Evolutionary conservation across 2,329 filamentous ascomycete species (phyloP).

Genomic region (Albifimbria verrucaria): DNA sequence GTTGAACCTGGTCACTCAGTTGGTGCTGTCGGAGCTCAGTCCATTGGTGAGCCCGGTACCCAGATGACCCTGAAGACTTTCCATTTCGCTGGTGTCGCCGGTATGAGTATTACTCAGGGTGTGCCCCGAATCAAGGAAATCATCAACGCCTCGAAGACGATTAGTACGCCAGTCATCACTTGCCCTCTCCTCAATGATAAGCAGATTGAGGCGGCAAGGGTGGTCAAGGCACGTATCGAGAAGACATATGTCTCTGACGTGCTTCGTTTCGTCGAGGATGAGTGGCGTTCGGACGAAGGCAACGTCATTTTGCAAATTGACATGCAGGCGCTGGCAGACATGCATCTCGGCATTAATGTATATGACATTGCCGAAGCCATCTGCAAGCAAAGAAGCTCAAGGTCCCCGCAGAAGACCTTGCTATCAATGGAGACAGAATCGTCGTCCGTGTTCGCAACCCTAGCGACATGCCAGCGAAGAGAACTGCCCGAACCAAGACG

Average conservation of each 20-base stretch:
- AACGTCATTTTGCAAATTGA: constrained; percentile 83
- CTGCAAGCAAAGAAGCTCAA: constrained; percentile 77
- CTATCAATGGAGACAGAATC: constrained; percentile 59
- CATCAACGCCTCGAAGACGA: constrained; percentile 93
- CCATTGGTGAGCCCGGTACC: constrained; percentile 95
- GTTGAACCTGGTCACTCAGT: constrained; percentile 95
- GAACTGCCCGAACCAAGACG: constrained; percentile 38
- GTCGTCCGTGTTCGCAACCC: constrained; percentile 67
- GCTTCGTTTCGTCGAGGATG: constrained; percentile 78
- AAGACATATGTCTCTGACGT: constrained; percentile 88
- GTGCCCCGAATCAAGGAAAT: constrained; percentile 99
- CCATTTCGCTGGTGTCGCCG: constrained; percentile 99
- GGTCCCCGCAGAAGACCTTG: constrained; percentile 63
- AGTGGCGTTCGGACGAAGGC: constrained; percentile 74
- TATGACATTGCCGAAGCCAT: constrained; percentile 75
- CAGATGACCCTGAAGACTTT: constrained; percentile 99
- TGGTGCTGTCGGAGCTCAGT: constrained; percentile 93
- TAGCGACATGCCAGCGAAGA: constrained; percentile 43
- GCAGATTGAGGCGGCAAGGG: constrained; percentile 74
- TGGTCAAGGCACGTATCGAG: constrained; percentile 91
- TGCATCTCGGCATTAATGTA: constrained; percentile 76
- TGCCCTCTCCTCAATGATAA: constrained; percentile 77
- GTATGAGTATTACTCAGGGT: constrained; percentile 99
- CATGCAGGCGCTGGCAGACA: constrained; percentile 69
- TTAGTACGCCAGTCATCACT: constrained; percentile 90